phyloP scores from a whole-genome alignment of 1,139 yeast species.

The Pichia sp. region DNA sequence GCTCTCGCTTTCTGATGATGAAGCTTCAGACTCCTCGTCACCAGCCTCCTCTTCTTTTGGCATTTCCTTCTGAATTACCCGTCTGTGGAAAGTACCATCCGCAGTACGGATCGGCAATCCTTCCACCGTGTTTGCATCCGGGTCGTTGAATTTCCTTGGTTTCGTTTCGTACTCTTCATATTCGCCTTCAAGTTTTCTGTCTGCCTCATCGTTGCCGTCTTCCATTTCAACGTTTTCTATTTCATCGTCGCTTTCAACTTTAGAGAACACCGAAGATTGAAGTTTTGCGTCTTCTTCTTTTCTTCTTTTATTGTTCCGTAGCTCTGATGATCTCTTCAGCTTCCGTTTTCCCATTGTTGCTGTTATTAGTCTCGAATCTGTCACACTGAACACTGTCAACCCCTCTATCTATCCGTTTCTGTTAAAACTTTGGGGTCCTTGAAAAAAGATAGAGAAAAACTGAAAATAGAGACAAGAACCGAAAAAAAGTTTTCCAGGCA shows the following conservation, averaged over 20 bases:
- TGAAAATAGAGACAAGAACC: background rate
- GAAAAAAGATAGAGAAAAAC: background rate
- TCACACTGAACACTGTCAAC: background rate
- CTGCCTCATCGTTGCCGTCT: slow-evolving; percentile 16
- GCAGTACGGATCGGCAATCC: slow-evolving; percentile 75
- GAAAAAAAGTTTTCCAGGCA: background rate
- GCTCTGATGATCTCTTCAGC: slow-evolving; percentile 39
- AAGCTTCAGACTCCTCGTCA: slow-evolving; percentile 25
- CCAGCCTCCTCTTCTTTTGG: slow-evolving; percentile 12
- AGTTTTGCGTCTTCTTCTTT: slow-evolving; percentile 49
- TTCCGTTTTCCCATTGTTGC: slow-evolving; percentile 46
- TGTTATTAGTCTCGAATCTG: background rate
- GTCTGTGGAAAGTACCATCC: slow-evolving; percentile 69
- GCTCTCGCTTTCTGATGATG: slow-evolving; percentile 8
- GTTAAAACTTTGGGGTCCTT: background rate
- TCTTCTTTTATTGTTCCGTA: slow-evolving; percentile 43
- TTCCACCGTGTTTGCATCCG: slow-evolving; percentile 50
- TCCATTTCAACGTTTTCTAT: slow-evolving; percentile 22
- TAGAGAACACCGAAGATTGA: slow-evolving; percentile 16
- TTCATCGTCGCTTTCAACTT: slow-evolving; percentile 18
- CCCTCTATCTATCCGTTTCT: background rate
- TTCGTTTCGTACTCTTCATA: slow-evolving; percentile 57
- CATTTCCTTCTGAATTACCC: slow-evolving; percentile 36
- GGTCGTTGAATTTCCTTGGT: slow-evolving; percentile 45
- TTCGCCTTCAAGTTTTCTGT: slow-evolving; percentile 26